Conservation (phyloP, 352 stramenopile species). For the Phytophthora kernoviae region DNA sequence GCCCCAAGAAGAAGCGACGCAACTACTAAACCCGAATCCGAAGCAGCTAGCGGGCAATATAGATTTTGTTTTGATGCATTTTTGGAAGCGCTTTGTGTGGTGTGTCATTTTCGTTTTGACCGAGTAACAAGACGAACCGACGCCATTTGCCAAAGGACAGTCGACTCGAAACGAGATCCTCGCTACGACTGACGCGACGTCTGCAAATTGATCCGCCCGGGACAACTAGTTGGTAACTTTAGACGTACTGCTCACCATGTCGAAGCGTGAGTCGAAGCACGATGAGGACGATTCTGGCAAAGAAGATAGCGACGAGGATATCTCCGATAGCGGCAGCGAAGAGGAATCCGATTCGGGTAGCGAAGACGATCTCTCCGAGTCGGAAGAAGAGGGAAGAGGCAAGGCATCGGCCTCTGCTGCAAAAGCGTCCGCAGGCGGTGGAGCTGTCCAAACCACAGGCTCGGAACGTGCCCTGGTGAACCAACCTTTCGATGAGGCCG, state of each 20-base stretch:
- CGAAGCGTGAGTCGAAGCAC: slow-evolving; percentile 63
- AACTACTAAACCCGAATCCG: slow-evolving; percentile 23
- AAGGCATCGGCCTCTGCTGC: slow-evolving; percentile 2
- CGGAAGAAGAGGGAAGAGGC: slow-evolving; percentile 53
- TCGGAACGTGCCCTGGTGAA: slow-evolving; percentile 68
- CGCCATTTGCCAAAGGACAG: not conserved
- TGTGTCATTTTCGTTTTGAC: not conserved
- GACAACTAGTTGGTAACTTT: not conserved
- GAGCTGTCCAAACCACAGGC: slow-evolving; percentile 22
- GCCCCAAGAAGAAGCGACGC: slow-evolving; percentile 55
- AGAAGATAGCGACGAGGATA: slow-evolving; percentile 58
- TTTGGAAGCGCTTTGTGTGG: not conserved
- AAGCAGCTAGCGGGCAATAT: slow-evolving; percentile 20
- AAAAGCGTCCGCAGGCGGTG: slow-evolving; percentile 4
- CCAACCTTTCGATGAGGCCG: slow-evolving; percentile 85
- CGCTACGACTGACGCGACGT: slow-evolving; percentile 4
- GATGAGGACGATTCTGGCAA: slow-evolving; percentile 53
- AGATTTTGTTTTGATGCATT: slow-evolving; percentile 18
- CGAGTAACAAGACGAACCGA: not conserved
- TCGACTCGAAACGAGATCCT: slow-evolving; percentile 13
- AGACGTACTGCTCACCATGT: slow-evolving; percentile 40
- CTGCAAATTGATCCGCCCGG: not conserved
- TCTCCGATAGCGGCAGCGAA: slow-evolving; percentile 46
- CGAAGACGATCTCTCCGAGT: slow-evolving; percentile 80
- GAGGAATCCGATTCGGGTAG: slow-evolving; percentile 50